Conservation (phyloP, 2,329 filamentous ascomycete species). For the Ophiostoma tasmaniense region DNA sequence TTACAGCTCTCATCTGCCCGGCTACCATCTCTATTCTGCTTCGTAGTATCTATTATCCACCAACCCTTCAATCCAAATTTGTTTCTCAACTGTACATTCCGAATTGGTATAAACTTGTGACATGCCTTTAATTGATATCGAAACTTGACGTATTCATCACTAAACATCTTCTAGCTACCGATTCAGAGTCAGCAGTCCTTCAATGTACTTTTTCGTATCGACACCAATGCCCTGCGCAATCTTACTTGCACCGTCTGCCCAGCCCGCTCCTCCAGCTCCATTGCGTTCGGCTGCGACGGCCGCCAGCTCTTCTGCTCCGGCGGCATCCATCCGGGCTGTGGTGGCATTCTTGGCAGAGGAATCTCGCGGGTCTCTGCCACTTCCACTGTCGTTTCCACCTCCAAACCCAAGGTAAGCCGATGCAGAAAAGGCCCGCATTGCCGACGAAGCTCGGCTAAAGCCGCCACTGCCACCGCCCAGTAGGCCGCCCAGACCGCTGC, state of each 20-base stretch:
- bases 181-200: slow-evolving; percentile 59
- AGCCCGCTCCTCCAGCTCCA: slow-evolving; percentile 23
- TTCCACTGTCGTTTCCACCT: background rate
- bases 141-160: background rate
- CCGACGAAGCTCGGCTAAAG: slow-evolving; percentile 30
- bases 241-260: slow-evolving; percentile 49
- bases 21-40: background rate
- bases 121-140: background rate
- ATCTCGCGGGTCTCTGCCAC: background rate
- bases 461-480: slow-evolving; percentile 15
- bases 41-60: background rate
- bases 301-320: slow-evolving; percentile 24
- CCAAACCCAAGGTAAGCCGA: slow-evolving; percentile 17
- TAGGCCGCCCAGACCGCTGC: background rate
- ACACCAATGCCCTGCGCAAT: slow-evolving; percentile 67
- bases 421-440: slow-evolving; percentile 17
- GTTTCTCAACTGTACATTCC: background rate
- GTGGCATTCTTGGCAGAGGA: slow-evolving; percentile 22
- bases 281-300: slow-evolving; percentile 22
- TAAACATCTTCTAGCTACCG: slow-evolving; percentile 25
- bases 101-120: background rate
- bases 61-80: background rate
- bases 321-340: slow-evolving; percentile 28
- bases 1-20: background rate
- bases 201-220: slow-evolving; percentile 67